Percentiles rank a stretch among this genome's conserved stretches.
phyloP scores from a whole-genome alignment of 441 rosid species.

The Populus hybrid region DNA sequence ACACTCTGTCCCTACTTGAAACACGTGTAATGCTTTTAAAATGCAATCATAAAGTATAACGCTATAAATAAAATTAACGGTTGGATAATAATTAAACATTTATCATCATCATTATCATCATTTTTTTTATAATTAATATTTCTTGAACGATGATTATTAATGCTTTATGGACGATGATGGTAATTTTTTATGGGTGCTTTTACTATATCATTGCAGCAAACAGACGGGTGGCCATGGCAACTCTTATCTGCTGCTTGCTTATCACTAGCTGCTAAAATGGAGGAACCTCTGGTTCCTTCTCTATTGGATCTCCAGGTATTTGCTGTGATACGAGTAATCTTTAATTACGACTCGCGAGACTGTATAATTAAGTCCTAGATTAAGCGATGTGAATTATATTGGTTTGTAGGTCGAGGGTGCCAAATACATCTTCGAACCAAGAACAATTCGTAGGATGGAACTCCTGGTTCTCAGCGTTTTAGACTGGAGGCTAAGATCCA shows the following conservation, averaged over 20 bases:
- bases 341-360: background rate
- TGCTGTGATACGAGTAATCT: background rate
- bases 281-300: slow-evolving; percentile 88
- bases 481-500: slow-evolving; percentile 93
- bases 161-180: background rate
- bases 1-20: slow-evolving; percentile 15
- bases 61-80: background rate
- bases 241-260: slow-evolving; percentile 88
- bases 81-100: background rate
- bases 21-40: background rate
- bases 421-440: slow-evolving; percentile 70
- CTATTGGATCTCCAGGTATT: slow-evolving; percentile 80
- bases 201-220: slow-evolving; percentile 41
- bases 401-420: slow-evolving; percentile 63
- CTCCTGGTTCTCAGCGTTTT: slow-evolving; percentile 72
- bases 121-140: background rate
- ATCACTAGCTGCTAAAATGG: slow-evolving; percentile 98
- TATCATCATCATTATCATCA: background rate
- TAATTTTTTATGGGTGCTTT: slow-evolving; percentile 3
- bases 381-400: background rate
- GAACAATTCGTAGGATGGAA: slow-evolving; percentile 89
- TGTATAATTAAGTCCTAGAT: background rate
- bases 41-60: background rate
- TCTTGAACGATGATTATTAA: background rate
- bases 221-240: slow-evolving; percentile 84